A percentile compares a stretch with the other conserved stretches of the same genome.
Evolutionary conservation across 306 rosid species (phyloP).

Genomic region (Myrica gale): DNA sequence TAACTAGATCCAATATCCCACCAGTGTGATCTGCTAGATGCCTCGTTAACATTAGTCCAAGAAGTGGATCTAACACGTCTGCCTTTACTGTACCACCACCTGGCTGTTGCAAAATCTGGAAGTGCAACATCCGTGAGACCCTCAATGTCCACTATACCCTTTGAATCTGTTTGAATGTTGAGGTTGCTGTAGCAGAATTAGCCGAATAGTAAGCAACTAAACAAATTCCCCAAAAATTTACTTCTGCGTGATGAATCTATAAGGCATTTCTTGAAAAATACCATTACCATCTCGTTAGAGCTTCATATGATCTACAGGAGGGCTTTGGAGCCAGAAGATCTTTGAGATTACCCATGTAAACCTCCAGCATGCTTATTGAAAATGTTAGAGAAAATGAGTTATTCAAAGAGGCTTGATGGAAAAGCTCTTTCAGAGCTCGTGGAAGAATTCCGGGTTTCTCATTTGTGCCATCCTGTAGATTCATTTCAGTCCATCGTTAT

Average conservation of each 20-base stretch:
- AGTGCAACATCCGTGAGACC: constrained; percentile 86
- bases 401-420: constrained; percentile 56
- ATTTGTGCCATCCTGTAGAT: constrained; percentile 69
- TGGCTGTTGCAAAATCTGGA: constrained; percentile 65
- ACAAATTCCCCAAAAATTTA: constrained; percentile 7
- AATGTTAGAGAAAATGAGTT: constrained; percentile 49
- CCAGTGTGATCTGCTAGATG: constrained; percentile 99
- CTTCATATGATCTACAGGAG: constrained; percentile 44
- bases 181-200: constrained; percentile 61
- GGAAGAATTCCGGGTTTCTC: constrained; percentile 81
- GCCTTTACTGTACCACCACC: constrained; percentile 86
- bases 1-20: constrained; percentile 53
- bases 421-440: constrained; percentile 72
- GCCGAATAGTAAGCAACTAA: constrained; percentile 24
- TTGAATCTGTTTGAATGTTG: constrained; percentile 90
- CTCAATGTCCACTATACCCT: constrained; percentile 80
- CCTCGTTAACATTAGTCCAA: constrained; percentile 89
- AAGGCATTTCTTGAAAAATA: background rate
- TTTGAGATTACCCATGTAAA: constrained; percentile 86
- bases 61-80: constrained; percentile 81
- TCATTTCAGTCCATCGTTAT: constrained; percentile 21
- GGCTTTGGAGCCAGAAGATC: constrained; percentile 76
- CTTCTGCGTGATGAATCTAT: constrained; percentile 1
- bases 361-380: constrained; percentile 94
- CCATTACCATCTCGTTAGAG: constrained; percentile 59